These are phyloP conservation scores for Acer negundo DNA, from an alignment of 345 rosid species.

Conservation along the genomic window DNA sequence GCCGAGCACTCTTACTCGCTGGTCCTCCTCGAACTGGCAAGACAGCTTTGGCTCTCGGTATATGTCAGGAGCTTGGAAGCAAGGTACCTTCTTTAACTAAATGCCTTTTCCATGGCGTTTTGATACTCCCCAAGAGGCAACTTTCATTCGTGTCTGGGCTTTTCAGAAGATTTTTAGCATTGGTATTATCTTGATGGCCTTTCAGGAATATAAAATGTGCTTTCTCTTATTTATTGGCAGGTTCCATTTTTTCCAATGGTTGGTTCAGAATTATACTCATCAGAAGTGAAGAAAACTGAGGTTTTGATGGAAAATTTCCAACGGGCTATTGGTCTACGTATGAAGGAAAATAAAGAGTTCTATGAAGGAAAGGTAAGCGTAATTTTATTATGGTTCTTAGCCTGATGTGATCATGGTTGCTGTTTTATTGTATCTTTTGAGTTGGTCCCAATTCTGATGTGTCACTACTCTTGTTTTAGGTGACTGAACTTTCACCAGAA, in stretches of 20 bases:
- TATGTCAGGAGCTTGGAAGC: conserved; percentile 95
- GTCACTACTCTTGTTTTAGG: conserved; percentile 45
- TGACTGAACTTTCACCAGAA: conserved; percentile 99
- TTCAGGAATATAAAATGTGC: neutral
- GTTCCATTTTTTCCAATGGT: conserved; percentile 99
- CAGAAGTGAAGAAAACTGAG: conserved; percentile 99
- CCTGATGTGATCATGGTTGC: conserved; percentile 15
- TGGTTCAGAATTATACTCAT: conserved; percentile 96
- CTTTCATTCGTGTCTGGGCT: neutral
- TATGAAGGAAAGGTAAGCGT: conserved; percentile 94
- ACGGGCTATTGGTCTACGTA: conserved; percentile 90
- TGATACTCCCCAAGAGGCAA: neutral
- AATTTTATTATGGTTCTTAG: conserved; percentile 9
- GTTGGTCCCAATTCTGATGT: conserved; percentile 18
- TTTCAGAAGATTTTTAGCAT: neutral
- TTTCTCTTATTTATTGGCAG: conserved; percentile 37
- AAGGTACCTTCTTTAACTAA: conserved; percentile 48
- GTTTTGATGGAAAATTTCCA: conserved; percentile 96
- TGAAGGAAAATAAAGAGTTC: conserved; percentile 97
- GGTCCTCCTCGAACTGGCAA: conserved; percentile 99
- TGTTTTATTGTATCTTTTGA: neutral
- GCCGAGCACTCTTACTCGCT: conserved; percentile 87
- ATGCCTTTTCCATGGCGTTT: neutral
- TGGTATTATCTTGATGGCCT: neutral
- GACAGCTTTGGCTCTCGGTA: conserved; percentile 95